Evolutionary conservation across 176 grass and related monocot genomes (phyloP).

Genomic region (Bothriochloa decipiens): DNA sequence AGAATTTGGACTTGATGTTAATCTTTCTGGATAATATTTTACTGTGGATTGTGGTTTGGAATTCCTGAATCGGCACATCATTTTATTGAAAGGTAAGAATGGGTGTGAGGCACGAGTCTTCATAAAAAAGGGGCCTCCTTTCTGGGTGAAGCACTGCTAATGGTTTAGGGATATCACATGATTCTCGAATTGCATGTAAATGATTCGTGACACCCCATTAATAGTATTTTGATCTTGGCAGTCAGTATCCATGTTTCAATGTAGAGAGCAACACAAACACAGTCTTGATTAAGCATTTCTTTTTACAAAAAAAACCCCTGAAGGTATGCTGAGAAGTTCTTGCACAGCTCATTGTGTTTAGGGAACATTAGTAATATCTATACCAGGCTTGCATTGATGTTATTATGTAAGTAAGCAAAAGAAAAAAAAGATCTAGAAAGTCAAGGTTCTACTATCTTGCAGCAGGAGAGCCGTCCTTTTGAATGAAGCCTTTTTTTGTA

Average conservation of each 20-base stretch:
- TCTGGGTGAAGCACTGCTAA: neutral
- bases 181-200: neutral
- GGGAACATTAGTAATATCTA: neutral
- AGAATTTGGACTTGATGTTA: neutral
- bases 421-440: neutral
- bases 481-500: neutral
- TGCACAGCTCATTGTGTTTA: neutral
- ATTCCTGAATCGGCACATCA: neutral
- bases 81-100: neutral
- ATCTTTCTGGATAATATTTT: too few species aligned
- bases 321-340: neutral
- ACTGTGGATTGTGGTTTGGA: too few species aligned
- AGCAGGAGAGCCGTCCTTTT: neutral
- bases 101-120: neutral
- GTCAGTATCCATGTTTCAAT: neutral
- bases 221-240: neutral
- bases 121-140: neutral
- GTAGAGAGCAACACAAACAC: neutral
- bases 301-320: neutral
- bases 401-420: neutral
- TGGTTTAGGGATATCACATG: neutral
- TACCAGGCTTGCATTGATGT: neutral
- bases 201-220: neutral
- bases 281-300: neutral
- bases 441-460: neutral